These are phyloP conservation scores for Tulasnella sp. DNA, from an alignment of 768 basidiomycete genomes.

Conservation along the genomic window DNA sequence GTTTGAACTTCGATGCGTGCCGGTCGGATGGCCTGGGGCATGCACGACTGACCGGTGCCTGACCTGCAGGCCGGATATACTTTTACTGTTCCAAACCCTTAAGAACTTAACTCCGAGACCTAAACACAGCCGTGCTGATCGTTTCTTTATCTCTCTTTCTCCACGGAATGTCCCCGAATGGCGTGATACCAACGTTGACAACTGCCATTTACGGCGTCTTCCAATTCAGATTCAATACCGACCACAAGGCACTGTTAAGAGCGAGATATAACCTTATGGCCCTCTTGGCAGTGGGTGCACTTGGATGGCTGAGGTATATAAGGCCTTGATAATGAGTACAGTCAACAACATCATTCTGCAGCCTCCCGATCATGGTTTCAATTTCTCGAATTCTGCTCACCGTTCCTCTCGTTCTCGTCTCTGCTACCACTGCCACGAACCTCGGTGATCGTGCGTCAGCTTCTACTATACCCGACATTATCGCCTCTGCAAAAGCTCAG, in stretches of 20 bases:
- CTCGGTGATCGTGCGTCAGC: background rate
- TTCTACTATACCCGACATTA: background rate
- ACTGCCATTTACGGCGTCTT: background rate
- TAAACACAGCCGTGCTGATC: background rate
- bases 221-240: background rate
- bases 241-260: background rate
- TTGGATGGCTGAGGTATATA: background rate
- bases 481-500: background rate
- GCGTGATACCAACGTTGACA: background rate
- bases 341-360: background rate
- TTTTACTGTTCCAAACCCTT: background rate
- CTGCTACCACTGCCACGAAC: background rate
- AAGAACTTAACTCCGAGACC: background rate
- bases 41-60: background rate
- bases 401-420: background rate
- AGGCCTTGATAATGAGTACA: background rate
- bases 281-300: background rate
- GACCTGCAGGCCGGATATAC: background rate
- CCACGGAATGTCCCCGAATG: background rate
- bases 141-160: background rate
- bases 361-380: background rate
- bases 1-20: background rate
- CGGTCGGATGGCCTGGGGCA: background rate
- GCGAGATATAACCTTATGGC: background rate
- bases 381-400: background rate